A percentile compares a stretch with the other conserved stretches of the same genome.
Conservation (phyloP, 331 rosid genomes). For the Quercus tomentella region DNA sequence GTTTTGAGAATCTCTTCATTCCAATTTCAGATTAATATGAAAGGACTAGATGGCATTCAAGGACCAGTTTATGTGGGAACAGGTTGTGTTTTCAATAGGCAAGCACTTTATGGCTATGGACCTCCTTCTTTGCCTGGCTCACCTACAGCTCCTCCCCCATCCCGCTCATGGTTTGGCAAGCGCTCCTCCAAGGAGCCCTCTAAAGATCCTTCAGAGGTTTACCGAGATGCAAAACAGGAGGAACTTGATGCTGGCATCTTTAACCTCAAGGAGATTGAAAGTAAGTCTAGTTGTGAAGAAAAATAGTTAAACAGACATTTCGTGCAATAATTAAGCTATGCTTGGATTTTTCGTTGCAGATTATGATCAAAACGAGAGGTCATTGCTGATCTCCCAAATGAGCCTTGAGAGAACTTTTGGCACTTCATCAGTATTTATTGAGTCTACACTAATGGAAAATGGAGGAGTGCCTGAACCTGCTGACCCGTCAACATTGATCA, state of each 20-base stretch:
- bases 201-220: conserved; percentile 67
- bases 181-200: conserved; percentile 73
- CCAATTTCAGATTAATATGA: conserved; percentile 86
- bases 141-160: conserved; percentile 51
- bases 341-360: conserved; percentile 41
- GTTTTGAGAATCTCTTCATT: conserved; percentile 12
- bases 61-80: conserved; percentile 99
- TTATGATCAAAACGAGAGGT: conserved; percentile 89
- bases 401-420: conserved; percentile 99
- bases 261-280: conserved; percentile 85
- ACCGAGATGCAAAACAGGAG: conserved; percentile 76
- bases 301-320: conserved; percentile 14
- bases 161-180: conserved; percentile 62
- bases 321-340: background rate
- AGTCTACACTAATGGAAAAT: conserved; percentile 89
- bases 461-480: conserved; percentile 84
- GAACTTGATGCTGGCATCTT: conserved; percentile 97
- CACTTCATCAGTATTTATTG: conserved; percentile 82
- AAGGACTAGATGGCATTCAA: conserved; percentile 97
- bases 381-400: conserved; percentile 91
- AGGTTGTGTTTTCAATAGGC: conserved; percentile 88
- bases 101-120: conserved; percentile 96
- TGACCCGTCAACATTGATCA: conserved; percentile 72
- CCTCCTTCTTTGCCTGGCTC: conserved; percentile 84
- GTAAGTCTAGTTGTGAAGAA: conserved; percentile 36